Conservation (phyloP, 129 eudicot species). For the Dittrichia graveolens region DNA sequence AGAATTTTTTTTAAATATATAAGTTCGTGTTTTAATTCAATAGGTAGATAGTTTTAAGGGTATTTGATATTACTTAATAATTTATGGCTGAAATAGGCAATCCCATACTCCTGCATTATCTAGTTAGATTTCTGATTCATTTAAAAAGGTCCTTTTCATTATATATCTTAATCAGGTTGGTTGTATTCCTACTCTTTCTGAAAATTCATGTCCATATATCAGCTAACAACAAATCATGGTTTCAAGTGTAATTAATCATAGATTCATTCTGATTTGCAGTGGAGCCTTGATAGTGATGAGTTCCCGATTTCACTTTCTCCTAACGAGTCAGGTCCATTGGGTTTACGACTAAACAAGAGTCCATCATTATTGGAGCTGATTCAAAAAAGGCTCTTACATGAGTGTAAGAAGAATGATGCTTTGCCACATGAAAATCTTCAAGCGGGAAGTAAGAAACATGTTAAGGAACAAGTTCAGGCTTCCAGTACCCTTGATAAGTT, state of each 20-base stretch:
- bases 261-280: slow-evolving; percentile 32
- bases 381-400: slow-evolving; percentile 50
- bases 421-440: slow-evolving; percentile 14
- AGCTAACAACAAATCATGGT: background rate
- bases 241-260: background rate
- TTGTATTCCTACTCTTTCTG: background rate
- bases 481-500: slow-evolving; percentile 50
- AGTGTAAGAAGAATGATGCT: slow-evolving; percentile 19
- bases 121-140: no score
- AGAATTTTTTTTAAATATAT: no score
- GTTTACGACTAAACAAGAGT: slow-evolving; percentile 62
- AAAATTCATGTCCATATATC: background rate
- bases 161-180: no score
- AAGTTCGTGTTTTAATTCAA: no score
- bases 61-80: no score
- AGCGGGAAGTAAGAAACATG: slow-evolving; percentile 33
- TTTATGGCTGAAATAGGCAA: no score
- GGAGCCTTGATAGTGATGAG: slow-evolving; percentile 31
- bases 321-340: slow-evolving; percentile 72
- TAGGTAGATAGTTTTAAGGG: no score
- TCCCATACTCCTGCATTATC: no score
- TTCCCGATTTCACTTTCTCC: slow-evolving; percentile 36
- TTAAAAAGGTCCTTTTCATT: no score
- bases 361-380: slow-evolving; percentile 67
- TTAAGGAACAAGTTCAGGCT: slow-evolving; percentile 27